Evolutionary conservation across 2,329 filamentous ascomycete genomes (phyloP).

Genomic region (Epichloe gansuensis): DNA sequence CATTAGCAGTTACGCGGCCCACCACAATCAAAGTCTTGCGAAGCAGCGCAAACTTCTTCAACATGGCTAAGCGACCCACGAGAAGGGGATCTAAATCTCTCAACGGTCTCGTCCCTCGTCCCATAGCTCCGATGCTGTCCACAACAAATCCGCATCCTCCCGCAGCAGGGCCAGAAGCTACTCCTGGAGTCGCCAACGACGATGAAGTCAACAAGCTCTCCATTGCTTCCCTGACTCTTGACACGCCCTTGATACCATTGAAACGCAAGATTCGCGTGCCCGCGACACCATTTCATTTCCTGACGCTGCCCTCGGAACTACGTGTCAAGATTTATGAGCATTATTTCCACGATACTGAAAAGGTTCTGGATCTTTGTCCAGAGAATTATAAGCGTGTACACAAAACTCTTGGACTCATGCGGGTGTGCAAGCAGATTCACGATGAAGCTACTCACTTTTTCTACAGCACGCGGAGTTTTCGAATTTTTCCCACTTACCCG

Average conservation of each 20-base stretch:
- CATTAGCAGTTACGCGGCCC: background rate
- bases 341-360: slow-evolving; percentile 40
- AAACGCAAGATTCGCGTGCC: slow-evolving; percentile 19
- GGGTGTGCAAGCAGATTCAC: slow-evolving; percentile 47
- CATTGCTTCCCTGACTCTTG: slow-evolving; percentile 31
- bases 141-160: slow-evolving; percentile 21
- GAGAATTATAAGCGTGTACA: slow-evolving; percentile 50
- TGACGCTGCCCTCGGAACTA: slow-evolving; percentile 56
- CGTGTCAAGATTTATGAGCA: slow-evolving; percentile 56
- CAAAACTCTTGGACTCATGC: slow-evolving; percentile 45
- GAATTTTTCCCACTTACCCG: slow-evolving; percentile 52
- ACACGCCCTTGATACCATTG: slow-evolving; percentile 22
- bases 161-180: slow-evolving; percentile 16
- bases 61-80: slow-evolving; percentile 13
- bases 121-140: slow-evolving; percentile 14
- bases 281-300: slow-evolving; percentile 45
- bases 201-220: slow-evolving; percentile 27
- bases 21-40: background rate
- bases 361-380: slow-evolving; percentile 53
- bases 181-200: slow-evolving; percentile 26
- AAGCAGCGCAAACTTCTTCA: slow-evolving; percentile 7
- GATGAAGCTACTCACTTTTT: slow-evolving; percentile 52
- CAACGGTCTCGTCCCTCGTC: slow-evolving; percentile 19
- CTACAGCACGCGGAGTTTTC: slow-evolving; percentile 49
- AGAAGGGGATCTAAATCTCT: slow-evolving; percentile 6